phyloP scores from a whole-genome alignment of 2,329 filamentous ascomycete genomes.

The Leptographium galeiforme region DNA sequence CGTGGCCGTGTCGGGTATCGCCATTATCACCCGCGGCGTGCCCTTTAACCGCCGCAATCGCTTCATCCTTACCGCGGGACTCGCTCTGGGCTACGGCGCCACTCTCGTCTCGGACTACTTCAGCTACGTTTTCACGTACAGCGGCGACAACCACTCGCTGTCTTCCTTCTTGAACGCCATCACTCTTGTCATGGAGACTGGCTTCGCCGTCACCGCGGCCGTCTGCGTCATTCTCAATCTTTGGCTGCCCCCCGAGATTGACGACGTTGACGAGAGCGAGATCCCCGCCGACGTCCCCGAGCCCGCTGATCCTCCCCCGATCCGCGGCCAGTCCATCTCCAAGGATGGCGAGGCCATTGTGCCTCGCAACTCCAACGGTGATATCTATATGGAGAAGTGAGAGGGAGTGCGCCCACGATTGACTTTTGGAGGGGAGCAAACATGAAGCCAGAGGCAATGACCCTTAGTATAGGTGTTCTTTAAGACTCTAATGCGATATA shows the following conservation, averaged over 20 bases:
- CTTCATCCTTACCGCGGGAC: constrained; percentile 65
- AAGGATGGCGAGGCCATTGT: no score
- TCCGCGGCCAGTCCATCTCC: neutral
- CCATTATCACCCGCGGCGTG: constrained; percentile 57
- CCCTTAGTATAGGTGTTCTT: no score
- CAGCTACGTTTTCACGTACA: constrained; percentile 57
- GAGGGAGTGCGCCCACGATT: no score
- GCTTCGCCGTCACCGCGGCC: constrained; percentile 62
- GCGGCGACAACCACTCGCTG: constrained; percentile 51
- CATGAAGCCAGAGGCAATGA: no score
- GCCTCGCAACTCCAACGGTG: no score
- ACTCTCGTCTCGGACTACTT: constrained; percentile 58
- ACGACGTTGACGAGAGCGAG: constrained; percentile 41
- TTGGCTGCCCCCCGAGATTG: constrained; percentile 59
- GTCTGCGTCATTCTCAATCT: constrained; percentile 63
- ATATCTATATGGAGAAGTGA: neutral
- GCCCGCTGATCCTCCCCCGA: constrained; percentile 8
- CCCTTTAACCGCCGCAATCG: constrained; percentile 67
- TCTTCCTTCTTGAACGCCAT: constrained; percentile 65
- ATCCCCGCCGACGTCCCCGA: constrained; percentile 5
- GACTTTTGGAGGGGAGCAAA: no score
- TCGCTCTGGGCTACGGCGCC: constrained; percentile 61
- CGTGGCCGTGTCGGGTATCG: constrained; percentile 64
- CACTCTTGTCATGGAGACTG: constrained; percentile 58
- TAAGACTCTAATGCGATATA: no score